phyloP scores from a whole-genome alignment of 805 yeast genomes.

The Candida nitratophila region DNA sequence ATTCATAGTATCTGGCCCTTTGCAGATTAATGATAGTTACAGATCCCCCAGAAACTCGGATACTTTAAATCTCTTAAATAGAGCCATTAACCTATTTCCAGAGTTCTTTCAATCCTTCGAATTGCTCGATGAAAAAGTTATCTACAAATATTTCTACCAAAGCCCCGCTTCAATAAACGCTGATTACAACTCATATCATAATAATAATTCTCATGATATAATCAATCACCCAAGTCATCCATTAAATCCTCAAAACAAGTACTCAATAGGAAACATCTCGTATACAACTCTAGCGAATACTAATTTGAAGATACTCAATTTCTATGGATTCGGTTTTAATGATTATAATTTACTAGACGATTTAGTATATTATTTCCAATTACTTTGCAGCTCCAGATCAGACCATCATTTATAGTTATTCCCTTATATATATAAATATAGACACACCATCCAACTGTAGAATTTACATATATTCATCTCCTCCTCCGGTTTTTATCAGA shows the following conservation, averaged over 20 bases:
- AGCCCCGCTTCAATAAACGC: too few species aligned
- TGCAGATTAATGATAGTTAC: constrained; percentile 14
- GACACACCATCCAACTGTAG: too few species aligned
- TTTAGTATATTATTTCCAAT: constrained; percentile 6
- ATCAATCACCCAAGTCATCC: not conserved
- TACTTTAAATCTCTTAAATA: constrained; percentile 9
- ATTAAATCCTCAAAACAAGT: not conserved
- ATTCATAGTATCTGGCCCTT: constrained; percentile 13
- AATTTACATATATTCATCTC: too few species aligned
- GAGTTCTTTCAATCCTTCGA: constrained; percentile 4
- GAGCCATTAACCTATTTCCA: constrained; percentile 12
- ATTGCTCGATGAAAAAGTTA: constrained; percentile 6
- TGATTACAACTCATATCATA: not conserved
- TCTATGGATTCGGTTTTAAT: constrained; percentile 11
- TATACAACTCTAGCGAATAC: too few species aligned
- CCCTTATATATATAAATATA: too few species aligned
- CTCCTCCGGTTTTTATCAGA: too few species aligned
- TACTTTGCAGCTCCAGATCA: constrained; percentile 2
- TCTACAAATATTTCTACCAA: constrained; percentile 4
- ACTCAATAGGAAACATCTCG: not conserved
- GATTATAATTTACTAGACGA: constrained; percentile 11
- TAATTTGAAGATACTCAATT: constrained; percentile 1
- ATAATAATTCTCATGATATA: not conserved
- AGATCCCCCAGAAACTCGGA: constrained; percentile 16
- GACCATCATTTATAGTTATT: constrained; percentile 1